These are phyloP conservation scores for Peronospora belbahrii DNA, from an alignment of 352 stramenopile species.

Conservation along the genomic window DNA sequence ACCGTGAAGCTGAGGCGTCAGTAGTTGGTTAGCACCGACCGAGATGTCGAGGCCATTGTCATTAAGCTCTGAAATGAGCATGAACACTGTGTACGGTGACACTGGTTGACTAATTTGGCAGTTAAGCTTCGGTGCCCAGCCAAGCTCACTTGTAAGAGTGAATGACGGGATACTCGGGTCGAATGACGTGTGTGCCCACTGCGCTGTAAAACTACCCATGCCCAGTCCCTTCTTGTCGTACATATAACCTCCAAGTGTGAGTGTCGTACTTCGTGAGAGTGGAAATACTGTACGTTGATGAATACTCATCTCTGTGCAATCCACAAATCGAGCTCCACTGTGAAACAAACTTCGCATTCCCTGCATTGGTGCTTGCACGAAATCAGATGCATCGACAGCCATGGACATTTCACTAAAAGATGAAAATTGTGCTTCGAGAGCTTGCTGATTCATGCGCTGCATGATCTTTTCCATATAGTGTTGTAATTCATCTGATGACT, in stretches of 20 bases:
- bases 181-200: conserved; percentile 56
- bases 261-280: conserved; percentile 40
- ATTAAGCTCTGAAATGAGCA: conserved; percentile 67
- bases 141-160: conserved; percentile 57
- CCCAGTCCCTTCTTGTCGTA: conserved; percentile 70
- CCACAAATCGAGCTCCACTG: conserved; percentile 38
- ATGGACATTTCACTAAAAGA: conserved; percentile 79
- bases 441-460: conserved; percentile 56
- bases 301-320: conserved; percentile 74
- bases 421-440: conserved; percentile 66
- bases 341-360: conserved; percentile 42
- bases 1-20: conserved; percentile 52
- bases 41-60: conserved; percentile 66
- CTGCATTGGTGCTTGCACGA: conserved; percentile 56
- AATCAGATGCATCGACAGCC: conserved; percentile 67
- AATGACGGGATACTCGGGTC: conserved; percentile 55
- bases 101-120: conserved; percentile 69
- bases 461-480: conserved; percentile 48
- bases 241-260: conserved; percentile 76
- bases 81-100: conserved; percentile 58
- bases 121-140: conserved; percentile 70
- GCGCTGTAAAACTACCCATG: conserved; percentile 63
- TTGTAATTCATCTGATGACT: conserved; percentile 43
- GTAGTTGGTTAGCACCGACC: conserved; percentile 58
- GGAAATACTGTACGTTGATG: conserved; percentile 68